A percentile compares a stretch with the other conserved stretches of the same genome.
Evolutionary conservation across 441 rosid species (phyloP).

Genomic region (Pelargonium fulgidum): DNA sequence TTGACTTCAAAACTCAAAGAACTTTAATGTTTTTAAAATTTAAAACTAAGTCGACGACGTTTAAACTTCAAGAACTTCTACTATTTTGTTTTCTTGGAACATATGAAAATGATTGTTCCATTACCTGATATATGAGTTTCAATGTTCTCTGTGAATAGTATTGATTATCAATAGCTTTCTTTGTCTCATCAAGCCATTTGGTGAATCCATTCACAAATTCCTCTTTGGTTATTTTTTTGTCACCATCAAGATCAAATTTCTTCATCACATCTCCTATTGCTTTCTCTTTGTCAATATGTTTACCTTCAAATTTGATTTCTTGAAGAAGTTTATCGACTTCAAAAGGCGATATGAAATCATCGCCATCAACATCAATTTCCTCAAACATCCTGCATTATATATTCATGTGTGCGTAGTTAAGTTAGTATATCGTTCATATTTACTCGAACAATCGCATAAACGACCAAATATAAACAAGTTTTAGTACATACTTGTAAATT

Average conservation of each 20-base stretch:
- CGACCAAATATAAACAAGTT: too few species aligned
- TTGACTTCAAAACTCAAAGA: too few species aligned
- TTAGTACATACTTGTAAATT: too few species aligned
- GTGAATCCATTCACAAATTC: slow-evolving; percentile 20
- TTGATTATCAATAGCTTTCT: slow-evolving; percentile 10
- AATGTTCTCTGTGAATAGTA: slow-evolving; percentile 9
- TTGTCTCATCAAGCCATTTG: slow-evolving; percentile 25
- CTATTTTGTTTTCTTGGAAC: background rate
- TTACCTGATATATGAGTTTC: slow-evolving; percentile 19
- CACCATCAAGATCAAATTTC: slow-evolving; percentile 24
- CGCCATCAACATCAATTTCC: slow-evolving; percentile 20
- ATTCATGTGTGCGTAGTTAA: too few species aligned
- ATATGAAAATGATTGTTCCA: background rate
- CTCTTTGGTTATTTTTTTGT: slow-evolving; percentile 21
- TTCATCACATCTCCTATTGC: slow-evolving; percentile 23
- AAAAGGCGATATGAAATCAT: slow-evolving; percentile 16
- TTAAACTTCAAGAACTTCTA: too few species aligned
- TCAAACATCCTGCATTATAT: slow-evolving; percentile 20
- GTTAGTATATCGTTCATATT: too few species aligned
- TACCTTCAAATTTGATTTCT: slow-evolving; percentile 23
- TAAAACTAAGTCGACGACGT: too few species aligned
- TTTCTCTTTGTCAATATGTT: slow-evolving; percentile 11
- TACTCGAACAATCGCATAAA: background rate
- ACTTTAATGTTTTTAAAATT: too few species aligned
- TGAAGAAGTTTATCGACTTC: slow-evolving; percentile 23